Percentiles rank a stretch among this genome's conserved stretches.
phyloP scores from a whole-genome alignment of 2,329 filamentous ascomycete genomes.

The Colletotrichum sp. region DNA sequence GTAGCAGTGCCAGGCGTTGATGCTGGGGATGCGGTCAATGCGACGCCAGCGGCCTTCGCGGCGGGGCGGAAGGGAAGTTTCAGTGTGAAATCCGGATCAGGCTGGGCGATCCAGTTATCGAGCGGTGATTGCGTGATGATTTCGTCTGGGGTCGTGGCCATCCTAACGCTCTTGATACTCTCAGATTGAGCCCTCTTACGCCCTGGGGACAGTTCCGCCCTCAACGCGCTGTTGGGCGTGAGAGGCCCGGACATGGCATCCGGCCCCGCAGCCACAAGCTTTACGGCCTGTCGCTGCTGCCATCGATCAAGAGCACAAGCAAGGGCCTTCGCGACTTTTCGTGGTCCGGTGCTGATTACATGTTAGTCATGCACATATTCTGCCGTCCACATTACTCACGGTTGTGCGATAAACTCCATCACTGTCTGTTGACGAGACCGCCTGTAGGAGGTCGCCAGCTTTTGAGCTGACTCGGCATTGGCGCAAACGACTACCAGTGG shows the following conservation, averaged over 20 bases:
- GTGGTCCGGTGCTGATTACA: constrained; percentile 11
- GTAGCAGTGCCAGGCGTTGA: not conserved
- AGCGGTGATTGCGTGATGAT: not conserved
- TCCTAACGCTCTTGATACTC: not conserved
- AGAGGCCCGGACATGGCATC: not conserved
- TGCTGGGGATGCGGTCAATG: not conserved
- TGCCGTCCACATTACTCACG: constrained; percentile 10
- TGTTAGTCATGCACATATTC: not conserved
- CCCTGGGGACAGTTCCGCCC: not conserved
- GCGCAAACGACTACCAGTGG: constrained; percentile 23
- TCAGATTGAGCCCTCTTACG: constrained; percentile 10
- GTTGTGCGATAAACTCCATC: constrained; percentile 26
- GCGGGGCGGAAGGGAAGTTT: constrained; percentile 15
- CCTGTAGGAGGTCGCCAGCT: constrained; percentile 12
- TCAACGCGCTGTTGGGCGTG: not conserved
- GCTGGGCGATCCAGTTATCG: not conserved
- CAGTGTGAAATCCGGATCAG: constrained; percentile 4
- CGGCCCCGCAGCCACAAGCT: not conserved
- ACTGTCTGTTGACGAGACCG: constrained; percentile 1
- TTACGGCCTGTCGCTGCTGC: constrained; percentile 6
- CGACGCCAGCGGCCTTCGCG: not conserved
- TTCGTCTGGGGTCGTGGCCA: not conserved
- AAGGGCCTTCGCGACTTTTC: constrained; percentile 24
- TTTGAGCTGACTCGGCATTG: constrained; percentile 22
- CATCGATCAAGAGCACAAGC: constrained; percentile 19